A percentile compares a stretch with the other conserved stretches of the same genome.
Evolutionary conservation across 2,329 filamentous ascomycete species (phyloP).

Genomic region (Cytospora mali): DNA sequence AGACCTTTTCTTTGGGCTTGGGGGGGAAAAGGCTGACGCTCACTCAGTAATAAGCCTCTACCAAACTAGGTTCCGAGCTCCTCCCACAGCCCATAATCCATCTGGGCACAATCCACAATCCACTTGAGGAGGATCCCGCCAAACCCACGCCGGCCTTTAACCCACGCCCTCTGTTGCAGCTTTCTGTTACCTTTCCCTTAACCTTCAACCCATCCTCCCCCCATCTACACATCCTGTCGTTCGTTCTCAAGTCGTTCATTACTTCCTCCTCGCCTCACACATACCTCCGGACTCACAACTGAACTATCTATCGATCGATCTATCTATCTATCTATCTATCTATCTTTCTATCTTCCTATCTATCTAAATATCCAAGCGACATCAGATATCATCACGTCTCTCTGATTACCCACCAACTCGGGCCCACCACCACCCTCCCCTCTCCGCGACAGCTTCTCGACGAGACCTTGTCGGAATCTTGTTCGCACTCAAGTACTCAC

Average conservation of each 20-base stretch:
- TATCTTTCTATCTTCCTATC: not conserved
- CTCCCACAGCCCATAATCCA: not conserved
- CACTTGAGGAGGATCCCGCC: slow-evolving; percentile 13
- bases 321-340: not conserved
- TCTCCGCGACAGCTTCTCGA: not conserved
- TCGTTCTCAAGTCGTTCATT: slow-evolving; percentile 21
- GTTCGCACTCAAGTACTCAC: slow-evolving; percentile 9
- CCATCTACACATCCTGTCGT: slow-evolving; percentile 15
- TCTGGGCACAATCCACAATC: not conserved
- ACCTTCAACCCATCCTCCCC: slow-evolving; percentile 14
- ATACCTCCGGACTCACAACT: not conserved
- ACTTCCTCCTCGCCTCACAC: slow-evolving; percentile 12
- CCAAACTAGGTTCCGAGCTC: not conserved
- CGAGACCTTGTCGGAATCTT: not conserved
- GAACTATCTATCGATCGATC: not conserved
- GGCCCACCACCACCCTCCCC: not conserved
- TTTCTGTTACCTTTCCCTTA: slow-evolving; percentile 5
- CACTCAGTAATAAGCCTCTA: not conserved
- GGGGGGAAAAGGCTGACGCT: not conserved
- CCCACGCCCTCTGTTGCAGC: not conserved
- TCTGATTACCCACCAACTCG: not conserved
- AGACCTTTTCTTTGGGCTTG: not conserved
- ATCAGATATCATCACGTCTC: not conserved
- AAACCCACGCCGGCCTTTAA: slow-evolving; percentile 18
- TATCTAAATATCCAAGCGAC: not conserved